Conservation (phyloP, 768 basidiomycete genomes). For the Trichaptum fuscoviolaceum region DNA sequence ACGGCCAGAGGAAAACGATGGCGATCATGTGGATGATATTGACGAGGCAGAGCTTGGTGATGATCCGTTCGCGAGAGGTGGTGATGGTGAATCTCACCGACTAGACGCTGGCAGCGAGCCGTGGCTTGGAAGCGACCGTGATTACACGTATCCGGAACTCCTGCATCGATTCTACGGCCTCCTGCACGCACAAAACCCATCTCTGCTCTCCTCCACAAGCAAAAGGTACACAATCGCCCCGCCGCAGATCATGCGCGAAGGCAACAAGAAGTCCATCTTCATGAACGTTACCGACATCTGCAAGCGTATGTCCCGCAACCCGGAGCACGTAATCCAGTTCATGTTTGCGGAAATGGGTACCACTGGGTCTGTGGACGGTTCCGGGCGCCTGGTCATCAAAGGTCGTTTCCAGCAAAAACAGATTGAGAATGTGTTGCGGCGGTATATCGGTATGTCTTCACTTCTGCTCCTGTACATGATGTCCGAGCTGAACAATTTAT, state of each 20-base stretch:
- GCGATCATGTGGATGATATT: constrained; percentile 58
- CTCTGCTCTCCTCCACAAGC: constrained; percentile 74
- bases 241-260: constrained; percentile 90
- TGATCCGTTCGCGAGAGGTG: constrained; percentile 67
- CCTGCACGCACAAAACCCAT: constrained; percentile 91
- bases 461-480: constrained; percentile 4
- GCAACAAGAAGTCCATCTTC: constrained; percentile 95
- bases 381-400: constrained; percentile 90
- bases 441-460: constrained; percentile 80
- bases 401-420: constrained; percentile 99
- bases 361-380: constrained; percentile 90
- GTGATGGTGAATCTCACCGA: constrained; percentile 43
- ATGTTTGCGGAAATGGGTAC: constrained; percentile 98
- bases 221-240: constrained; percentile 98
- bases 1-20: constrained; percentile 48
- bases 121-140: constrained; percentile 90
- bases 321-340: constrained; percentile 97
- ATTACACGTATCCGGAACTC: constrained; percentile 97
- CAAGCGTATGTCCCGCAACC: constrained; percentile 96
- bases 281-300: constrained; percentile 97
- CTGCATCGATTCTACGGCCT: constrained; percentile 88
- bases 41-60: constrained; percentile 88
- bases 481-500: background rate
- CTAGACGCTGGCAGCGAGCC: constrained; percentile 76
- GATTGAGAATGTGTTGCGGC: constrained; percentile 91